Percentiles rank a stretch among this genome's conserved stretches.
phyloP scores from a whole-genome alignment of 2,329 filamentous ascomycete species.

The Albifimbria verrucaria region DNA sequence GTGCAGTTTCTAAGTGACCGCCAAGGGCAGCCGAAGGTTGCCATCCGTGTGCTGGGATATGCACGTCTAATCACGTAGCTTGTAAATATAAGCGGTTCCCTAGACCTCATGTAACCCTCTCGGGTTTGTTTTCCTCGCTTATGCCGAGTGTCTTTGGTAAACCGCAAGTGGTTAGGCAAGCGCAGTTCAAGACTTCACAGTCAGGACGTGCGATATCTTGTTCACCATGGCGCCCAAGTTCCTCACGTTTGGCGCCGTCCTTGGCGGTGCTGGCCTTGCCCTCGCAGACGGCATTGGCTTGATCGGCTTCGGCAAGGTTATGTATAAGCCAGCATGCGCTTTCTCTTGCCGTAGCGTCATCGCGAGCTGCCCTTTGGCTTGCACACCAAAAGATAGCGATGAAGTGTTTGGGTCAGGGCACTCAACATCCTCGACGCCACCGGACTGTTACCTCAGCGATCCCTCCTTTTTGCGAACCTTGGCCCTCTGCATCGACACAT shows the following conservation, averaged over 20 bases:
- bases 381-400: slow-evolving; percentile 20
- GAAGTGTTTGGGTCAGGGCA: slow-evolving; percentile 22
- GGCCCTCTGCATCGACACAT: slow-evolving; percentile 30
- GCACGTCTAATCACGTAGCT: background rate
- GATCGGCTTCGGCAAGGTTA: slow-evolving; percentile 31
- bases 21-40: background rate
- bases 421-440: slow-evolving; percentile 15
- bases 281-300: slow-evolving; percentile 22
- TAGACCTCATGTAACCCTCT: background rate
- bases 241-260: background rate
- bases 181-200: too few relatives aligned
- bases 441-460: slow-evolving; percentile 25
- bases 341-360: slow-evolving; percentile 30
- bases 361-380: slow-evolving; percentile 19
- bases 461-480: slow-evolving; percentile 26
- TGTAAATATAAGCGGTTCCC: background rate
- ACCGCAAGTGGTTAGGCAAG: too few relatives aligned
- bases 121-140: too few relatives aligned
- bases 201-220: too few relatives aligned
- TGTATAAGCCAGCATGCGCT: slow-evolving; percentile 32
- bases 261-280: background rate
- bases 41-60: background rate
- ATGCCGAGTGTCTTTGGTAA: too few relatives aligned
- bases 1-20: too few relatives aligned
- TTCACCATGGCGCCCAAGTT: background rate